Evolutionary conservation across 1,284 basidiomycete species (phyloP).

Genomic region (Ustilago nuda): DNA sequence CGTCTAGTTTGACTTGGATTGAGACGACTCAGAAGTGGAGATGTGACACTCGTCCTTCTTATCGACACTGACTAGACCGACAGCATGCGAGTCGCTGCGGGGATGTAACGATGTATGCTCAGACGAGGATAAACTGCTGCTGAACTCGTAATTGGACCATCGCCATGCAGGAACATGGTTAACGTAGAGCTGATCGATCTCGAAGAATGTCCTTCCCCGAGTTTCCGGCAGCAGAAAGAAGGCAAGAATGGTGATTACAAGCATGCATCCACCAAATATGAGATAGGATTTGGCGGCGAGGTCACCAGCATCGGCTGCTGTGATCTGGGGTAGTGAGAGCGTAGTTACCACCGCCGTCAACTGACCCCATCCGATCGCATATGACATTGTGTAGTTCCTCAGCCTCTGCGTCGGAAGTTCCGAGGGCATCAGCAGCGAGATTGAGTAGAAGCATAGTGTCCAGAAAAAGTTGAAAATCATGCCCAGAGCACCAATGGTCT

Average conservation of each 20-base stretch:
- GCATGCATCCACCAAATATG: conserved; percentile 59
- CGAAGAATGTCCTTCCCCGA: conserved; percentile 48
- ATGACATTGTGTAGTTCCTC: conserved; percentile 59
- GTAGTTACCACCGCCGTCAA: conserved; percentile 59
- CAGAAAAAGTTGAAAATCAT: conserved; percentile 62
- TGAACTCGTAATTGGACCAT: conserved; percentile 52
- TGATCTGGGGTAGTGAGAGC: conserved; percentile 55
- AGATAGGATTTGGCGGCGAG: conserved; percentile 61
- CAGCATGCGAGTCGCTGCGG: conserved; percentile 21
- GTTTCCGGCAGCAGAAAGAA: conserved; percentile 59
- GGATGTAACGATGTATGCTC: conserved; percentile 13
- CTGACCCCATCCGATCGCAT: conserved; percentile 60
- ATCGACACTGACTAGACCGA: conserved; percentile 39
- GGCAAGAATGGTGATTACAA: conserved; percentile 46
- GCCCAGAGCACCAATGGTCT: conserved; percentile 53
- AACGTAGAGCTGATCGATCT: conserved; percentile 63
- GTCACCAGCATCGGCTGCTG: conserved; percentile 51
- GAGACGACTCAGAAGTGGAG: conserved; percentile 11
- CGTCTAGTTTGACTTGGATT: conserved; percentile 2
- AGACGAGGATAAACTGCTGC: conserved; percentile 3
- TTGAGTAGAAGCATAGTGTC: conserved; percentile 61
- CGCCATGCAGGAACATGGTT: conserved; percentile 45
- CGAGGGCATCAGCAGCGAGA: conserved; percentile 58
- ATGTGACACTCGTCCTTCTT: conserved; percentile 31
- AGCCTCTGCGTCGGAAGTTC: conserved; percentile 57